phyloP scores from a whole-genome alignment of 2,329 filamentous ascomycete species.

The Apiospora hydei region DNA sequence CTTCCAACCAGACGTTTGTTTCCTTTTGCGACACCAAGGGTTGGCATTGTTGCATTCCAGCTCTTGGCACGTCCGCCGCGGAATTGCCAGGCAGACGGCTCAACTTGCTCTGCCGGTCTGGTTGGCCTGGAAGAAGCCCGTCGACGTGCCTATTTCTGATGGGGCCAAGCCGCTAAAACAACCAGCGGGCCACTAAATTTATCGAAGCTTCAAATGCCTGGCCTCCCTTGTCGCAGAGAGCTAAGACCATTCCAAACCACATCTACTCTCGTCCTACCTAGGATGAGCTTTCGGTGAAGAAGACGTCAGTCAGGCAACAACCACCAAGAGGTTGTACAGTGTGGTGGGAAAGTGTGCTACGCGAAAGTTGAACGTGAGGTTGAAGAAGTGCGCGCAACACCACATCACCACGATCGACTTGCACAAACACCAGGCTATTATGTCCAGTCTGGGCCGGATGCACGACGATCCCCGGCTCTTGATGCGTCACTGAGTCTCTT shows the following conservation, averaged over 20 bases:
- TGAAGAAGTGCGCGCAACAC: too few relatives aligned
- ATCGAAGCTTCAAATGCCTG: not conserved
- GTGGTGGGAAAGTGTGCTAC: not conserved
- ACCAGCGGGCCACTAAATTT: not conserved
- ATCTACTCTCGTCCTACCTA: not conserved
- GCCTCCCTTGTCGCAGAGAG: not conserved
- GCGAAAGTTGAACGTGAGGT: not conserved
- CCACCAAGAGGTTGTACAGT: not conserved
- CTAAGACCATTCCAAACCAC: not conserved
- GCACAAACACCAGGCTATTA: not conserved
- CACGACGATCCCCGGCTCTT: not conserved
- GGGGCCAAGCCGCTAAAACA: not conserved
- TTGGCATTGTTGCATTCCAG: not conserved
- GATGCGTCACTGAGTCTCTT: conserved; percentile 5
- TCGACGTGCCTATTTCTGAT: not conserved
- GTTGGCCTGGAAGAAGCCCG: not conserved
- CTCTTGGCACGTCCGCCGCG: not conserved
- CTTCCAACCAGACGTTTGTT: not conserved
- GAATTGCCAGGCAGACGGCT: not conserved
- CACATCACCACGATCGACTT: not conserved
- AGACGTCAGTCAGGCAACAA: not conserved
- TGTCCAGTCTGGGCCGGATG: not conserved
- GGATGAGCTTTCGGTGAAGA: not conserved
- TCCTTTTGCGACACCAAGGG: not conserved
- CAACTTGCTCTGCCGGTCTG: not conserved